Evolutionary conservation across 2,329 filamentous ascomycete species (phyloP), one percentile per base, ranked within the genome.

Genomic region (Fusarium pseudonygamai): DNA sequence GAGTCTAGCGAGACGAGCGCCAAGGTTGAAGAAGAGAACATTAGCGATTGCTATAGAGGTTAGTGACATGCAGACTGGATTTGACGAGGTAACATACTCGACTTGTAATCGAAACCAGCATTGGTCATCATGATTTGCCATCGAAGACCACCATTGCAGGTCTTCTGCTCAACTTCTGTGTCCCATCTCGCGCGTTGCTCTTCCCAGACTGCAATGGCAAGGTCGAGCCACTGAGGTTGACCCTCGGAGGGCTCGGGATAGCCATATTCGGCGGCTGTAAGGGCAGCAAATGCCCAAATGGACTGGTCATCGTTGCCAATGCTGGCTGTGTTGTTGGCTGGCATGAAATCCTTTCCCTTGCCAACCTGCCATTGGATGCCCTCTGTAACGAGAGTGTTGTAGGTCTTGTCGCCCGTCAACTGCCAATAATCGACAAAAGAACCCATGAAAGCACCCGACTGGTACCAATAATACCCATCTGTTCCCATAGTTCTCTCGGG

Each of bases 81-180:
- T 5, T 39, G 3, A 11, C 8, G 1, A 10, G 20, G 8, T 3
- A 12, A 78, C 82, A 16, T 79, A 86, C 85, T 86, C 77, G 90
- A 91, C 80, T 91, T 96, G 85, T 95, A 95, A 76, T 91, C 87
- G 79, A 93, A 96, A n/a, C 93, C 93, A 24, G 84, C 86, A 78
- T 95, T 94, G 74, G 91, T 90, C 6, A 87, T 83, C 71, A 90
- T 92, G 58, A 96, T 92, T 83, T 96, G 93, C 92, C 92, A 94
- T 75, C 92, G 86, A 93, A 91, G 84, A 92, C 86, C 67, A 1
- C 85, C 80, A 9, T 86, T 85, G 22, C 67, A 70, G 3, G 42
- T 46, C 8, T 39, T 30, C 6, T 85, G 83, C 30, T 82, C 77
- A 2, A 87, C 89, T 64, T 88, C 85, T 3, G 88, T 88, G 71